phyloP scores from a whole-genome alignment of 768 basidiomycete species.

The Coprinellus micaceus region DNA sequence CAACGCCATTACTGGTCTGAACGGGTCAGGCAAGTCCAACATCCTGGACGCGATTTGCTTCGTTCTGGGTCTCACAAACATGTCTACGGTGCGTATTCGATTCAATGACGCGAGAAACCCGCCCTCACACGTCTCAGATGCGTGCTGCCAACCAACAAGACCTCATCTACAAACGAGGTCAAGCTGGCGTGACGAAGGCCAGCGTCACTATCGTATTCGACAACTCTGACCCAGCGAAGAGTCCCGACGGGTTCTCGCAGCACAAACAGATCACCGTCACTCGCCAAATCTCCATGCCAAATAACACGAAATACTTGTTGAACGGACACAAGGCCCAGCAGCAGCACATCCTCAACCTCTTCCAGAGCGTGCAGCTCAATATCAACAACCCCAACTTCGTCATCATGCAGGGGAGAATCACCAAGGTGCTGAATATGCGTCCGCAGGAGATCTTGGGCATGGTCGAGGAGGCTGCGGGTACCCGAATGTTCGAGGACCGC shows the following conservation, averaged over 20 bases:
- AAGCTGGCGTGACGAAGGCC: constrained; percentile 94
- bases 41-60: constrained; percentile 99
- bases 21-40: constrained; percentile 97
- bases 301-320: constrained; percentile 89
- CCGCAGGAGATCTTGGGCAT: constrained; percentile 96
- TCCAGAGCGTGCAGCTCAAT: constrained; percentile 96
- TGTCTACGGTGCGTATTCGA: constrained; percentile 65
- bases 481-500: constrained; percentile 97
- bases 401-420: constrained; percentile 99
- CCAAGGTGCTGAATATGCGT: constrained; percentile 98
- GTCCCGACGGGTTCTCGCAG: constrained; percentile 78
- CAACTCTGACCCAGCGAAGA: constrained; percentile 84
- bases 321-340: constrained; percentile 94
- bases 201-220: constrained; percentile 99
- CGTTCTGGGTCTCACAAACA: constrained; percentile 95
- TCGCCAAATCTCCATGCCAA: constrained; percentile 94
- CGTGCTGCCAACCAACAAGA: constrained; percentile 94
- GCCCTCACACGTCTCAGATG: constrained; percentile 52
- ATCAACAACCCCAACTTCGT: constrained; percentile 99
- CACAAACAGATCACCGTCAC: constrained; percentile 93
- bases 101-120: background rate
- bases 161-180: constrained; percentile 98
- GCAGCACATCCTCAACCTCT: constrained; percentile 80
- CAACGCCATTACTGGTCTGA: constrained; percentile 96
- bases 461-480: constrained; percentile 98